Evolutionary conservation across 139 green algal species (phyloP).

Genomic region (Micromonas commoda): DNA sequence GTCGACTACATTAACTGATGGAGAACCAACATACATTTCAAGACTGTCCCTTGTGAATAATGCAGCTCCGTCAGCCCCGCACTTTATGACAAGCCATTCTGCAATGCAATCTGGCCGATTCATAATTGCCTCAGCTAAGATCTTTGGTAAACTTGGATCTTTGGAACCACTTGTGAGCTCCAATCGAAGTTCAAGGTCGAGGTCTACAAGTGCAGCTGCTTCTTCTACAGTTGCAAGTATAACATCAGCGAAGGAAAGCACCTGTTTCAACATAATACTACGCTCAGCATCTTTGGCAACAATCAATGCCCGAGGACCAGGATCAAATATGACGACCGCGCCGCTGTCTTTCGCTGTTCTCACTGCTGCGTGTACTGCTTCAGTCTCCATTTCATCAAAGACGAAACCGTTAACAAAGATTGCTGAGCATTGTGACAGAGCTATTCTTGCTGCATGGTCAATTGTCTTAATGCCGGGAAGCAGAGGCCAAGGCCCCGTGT

Average conservation of each 20-base stretch:
- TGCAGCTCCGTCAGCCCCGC: slow-evolving; percentile 57
- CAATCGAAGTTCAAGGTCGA: not conserved
- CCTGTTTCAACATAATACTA: slow-evolving; percentile 47
- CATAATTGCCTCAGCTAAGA: not conserved
- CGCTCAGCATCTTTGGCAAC: slow-evolving; percentile 14
- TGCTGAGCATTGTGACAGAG: slow-evolving; percentile 3
- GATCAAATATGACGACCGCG: slow-evolving; percentile 84
- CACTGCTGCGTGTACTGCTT: slow-evolving; percentile 21
- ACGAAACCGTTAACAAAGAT: slow-evolving; percentile 80
- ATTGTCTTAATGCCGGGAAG: slow-evolving; percentile 46
- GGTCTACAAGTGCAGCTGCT: not conserved
- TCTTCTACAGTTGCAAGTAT: slow-evolving; percentile 18
- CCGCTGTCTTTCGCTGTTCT: slow-evolving; percentile 46
- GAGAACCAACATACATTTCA: not conserved
- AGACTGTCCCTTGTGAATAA: slow-evolving; percentile 9
- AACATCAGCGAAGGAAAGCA: slow-evolving; percentile 28
- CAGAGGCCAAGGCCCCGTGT: slow-evolving; percentile 87
- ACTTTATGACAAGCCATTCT: slow-evolving; percentile 74
- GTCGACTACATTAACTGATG: slow-evolving; percentile 61
- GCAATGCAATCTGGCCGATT: not conserved
- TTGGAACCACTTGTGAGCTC: not conserved
- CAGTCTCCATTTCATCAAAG: slow-evolving; percentile 83
- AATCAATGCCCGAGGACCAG: slow-evolving; percentile 52
- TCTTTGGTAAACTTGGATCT: not conserved
- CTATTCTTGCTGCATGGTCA: not conserved